These are phyloP conservation scores for Rhodamnia rubescens DNA, from an alignment of 345 rosid species.

Conservation along the genomic window DNA sequence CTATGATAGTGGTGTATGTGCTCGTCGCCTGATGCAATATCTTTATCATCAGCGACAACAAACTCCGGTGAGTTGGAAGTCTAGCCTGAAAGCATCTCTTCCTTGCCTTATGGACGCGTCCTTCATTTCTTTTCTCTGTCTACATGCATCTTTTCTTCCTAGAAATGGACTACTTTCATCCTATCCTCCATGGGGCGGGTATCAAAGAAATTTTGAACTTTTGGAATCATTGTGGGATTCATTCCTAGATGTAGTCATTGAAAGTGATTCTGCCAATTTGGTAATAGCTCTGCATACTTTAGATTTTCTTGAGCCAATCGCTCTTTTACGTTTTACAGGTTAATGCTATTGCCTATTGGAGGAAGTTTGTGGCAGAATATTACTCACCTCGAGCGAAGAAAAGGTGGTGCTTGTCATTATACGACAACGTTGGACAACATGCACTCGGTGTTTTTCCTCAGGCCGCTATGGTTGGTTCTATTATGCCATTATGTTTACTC, in stretches of 20 bases:
- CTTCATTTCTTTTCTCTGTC: not conserved
- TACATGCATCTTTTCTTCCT: not conserved
- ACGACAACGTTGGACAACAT: slow-evolving; percentile 84
- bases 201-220: too few species aligned
- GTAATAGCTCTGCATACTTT: not conserved
- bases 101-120: not conserved
- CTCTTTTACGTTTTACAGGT: slow-evolving; percentile 38
- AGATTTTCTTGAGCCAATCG: not conserved
- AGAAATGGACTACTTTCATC: too few species aligned
- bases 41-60: slow-evolving; percentile 88
- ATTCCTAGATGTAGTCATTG: too few species aligned
- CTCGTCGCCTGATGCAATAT: slow-evolving; percentile 94
- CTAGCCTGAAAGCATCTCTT: not conserved
- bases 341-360: slow-evolving; percentile 82
- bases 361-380: slow-evolving; percentile 86
- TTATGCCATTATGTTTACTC: not conserved
- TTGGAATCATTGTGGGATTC: too few species aligned
- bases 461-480: slow-evolving; percentile 75
- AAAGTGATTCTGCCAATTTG: too few species aligned
- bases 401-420: slow-evolving; percentile 90
- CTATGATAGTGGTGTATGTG: slow-evolving; percentile 73
- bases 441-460: slow-evolving; percentile 95
- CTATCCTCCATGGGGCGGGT: too few species aligned
- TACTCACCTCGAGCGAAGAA: slow-evolving; percentile 96
- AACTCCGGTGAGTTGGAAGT: slow-evolving; percentile 50